Conservation (phyloP, 2,329 filamentous ascomycete genomes). For the Claviceps capensis region DNA sequence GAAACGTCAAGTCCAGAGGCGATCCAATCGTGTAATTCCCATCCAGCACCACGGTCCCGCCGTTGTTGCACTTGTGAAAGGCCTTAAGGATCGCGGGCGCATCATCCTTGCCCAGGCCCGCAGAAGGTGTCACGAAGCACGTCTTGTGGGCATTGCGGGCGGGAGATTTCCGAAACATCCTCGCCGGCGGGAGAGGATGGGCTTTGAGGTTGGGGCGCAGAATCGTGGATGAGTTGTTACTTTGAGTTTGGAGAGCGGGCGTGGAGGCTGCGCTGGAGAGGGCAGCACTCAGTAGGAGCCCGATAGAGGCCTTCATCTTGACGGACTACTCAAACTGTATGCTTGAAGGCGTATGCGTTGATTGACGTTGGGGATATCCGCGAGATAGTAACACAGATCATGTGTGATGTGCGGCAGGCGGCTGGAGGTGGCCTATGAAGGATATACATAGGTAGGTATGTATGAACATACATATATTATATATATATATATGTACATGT, state of each 20-base stretch:
- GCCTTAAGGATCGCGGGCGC: not conserved
- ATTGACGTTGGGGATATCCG: too few relatives aligned
- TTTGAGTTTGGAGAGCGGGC: not conserved
- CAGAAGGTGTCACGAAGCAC: not conserved
- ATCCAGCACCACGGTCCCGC: constrained; percentile 47
- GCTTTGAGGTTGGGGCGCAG: not conserved
- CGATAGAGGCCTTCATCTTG: not conserved
- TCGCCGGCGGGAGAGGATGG: not conserved
- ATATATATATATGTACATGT: too few relatives aligned
- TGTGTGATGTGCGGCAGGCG: too few relatives aligned
- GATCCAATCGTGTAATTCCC: constrained; percentile 48
- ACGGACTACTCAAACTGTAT: too few relatives aligned
- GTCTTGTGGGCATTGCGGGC: not conserved
- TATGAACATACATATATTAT: too few relatives aligned
- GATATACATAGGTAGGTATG: too few relatives aligned
- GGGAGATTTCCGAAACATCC: not conserved
- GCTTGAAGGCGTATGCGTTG: too few relatives aligned
- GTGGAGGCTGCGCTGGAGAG: not conserved
- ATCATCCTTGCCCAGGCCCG: not conserved
- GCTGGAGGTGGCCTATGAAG: too few relatives aligned
- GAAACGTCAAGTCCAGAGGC: constrained; percentile 50
- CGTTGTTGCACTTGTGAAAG: constrained; percentile 37
- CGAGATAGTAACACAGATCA: too few relatives aligned
- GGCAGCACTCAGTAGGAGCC: not conserved
- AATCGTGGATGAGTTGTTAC: not conserved